Evolutionary conservation across 208 protist species (phyloP).

Genomic region (Leptomonas pyrrhocoris): DNA sequence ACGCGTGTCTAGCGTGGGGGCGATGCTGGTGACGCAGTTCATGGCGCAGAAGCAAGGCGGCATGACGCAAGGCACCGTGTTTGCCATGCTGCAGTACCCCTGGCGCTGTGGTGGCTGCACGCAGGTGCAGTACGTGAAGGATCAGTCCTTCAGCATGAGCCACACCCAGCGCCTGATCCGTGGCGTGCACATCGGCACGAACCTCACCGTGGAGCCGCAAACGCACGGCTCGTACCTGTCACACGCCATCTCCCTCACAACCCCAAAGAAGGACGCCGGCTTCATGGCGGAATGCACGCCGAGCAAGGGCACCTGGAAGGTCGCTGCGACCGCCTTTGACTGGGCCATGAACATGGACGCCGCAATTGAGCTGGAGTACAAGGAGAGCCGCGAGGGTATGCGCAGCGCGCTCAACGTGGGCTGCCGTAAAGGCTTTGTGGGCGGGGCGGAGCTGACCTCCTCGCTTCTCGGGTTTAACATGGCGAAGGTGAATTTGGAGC

Average conservation of each 20-base stretch:
- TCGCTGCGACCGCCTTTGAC: slow-evolving; percentile 61
- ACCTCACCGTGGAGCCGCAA: slow-evolving; percentile 58
- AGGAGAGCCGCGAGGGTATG: slow-evolving; percentile 66
- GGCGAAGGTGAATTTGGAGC: slow-evolving; percentile 66
- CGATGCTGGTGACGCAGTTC: slow-evolving; percentile 81
- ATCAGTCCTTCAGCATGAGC: slow-evolving; percentile 73
- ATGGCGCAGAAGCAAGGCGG: slow-evolving; percentile 88
- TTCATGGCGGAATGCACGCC: slow-evolving; percentile 73
- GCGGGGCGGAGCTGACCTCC: slow-evolving; percentile 60
- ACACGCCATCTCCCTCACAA: slow-evolving; percentile 65
- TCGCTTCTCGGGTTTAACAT: slow-evolving; percentile 64
- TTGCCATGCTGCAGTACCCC: slow-evolving; percentile 89
- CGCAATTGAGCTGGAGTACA: slow-evolving; percentile 81
- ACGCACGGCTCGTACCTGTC: slow-evolving; percentile 71
- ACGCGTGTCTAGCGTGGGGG: slow-evolving; percentile 73
- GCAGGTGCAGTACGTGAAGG: slow-evolving; percentile 88
- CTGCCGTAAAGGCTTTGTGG: slow-evolving; percentile 68
- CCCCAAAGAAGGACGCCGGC: slow-evolving; percentile 58
- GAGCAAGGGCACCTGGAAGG: slow-evolving; percentile 82
- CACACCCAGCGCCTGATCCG: slow-evolving; percentile 84
- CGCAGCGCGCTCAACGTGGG: slow-evolving; percentile 72
- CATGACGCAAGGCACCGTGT: slow-evolving; percentile 80
- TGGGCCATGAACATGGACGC: slow-evolving; percentile 75
- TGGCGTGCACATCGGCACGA: slow-evolving; percentile 80
- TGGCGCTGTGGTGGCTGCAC: slow-evolving; percentile 83